Conservation (phyloP, 164 flowering plant species). For the Vitis amurensis region DNA sequence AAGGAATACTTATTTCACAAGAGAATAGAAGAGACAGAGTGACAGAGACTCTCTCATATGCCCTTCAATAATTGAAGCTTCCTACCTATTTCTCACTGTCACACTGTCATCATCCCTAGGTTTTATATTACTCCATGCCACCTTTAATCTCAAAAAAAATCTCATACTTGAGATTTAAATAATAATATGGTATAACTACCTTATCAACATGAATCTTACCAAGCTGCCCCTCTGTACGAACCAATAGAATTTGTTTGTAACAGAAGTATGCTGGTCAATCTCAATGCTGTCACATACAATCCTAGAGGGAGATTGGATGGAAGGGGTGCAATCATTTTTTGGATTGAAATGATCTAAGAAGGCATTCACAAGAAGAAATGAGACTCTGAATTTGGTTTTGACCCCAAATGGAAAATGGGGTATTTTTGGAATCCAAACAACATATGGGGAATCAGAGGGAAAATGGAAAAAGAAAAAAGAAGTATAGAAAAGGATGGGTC, state of each 20-base stretch:
- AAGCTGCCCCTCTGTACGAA: not conserved
- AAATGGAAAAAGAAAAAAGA: too few relatives aligned
- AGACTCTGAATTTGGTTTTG: too few relatives aligned
- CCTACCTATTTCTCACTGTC: not conserved
- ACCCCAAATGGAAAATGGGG: not conserved
- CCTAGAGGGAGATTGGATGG: too few relatives aligned
- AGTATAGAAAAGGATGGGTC: slow-evolving; percentile 10
- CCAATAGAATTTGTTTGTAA: too few relatives aligned
- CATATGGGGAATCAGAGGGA: slow-evolving; percentile 7
- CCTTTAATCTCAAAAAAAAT: too few relatives aligned
- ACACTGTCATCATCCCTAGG: not conserved
- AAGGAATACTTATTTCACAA: slow-evolving; percentile 5
- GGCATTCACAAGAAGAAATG: too few relatives aligned
- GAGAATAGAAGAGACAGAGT: slow-evolving; percentile 23
- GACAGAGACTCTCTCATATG: slow-evolving; percentile 10
- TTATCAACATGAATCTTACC: not conserved
- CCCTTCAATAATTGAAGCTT: slow-evolving; percentile 24
- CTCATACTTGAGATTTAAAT: not conserved
- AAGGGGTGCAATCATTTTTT: too few relatives aligned
- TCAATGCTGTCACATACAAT: too few relatives aligned
- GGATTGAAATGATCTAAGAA: too few relatives aligned
- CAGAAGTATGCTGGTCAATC: too few relatives aligned
- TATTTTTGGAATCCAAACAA: slow-evolving; percentile 4
- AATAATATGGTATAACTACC: slow-evolving; percentile 5
- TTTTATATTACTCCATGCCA: not conserved